Percentiles rank a stretch among this genome's conserved stretches.
These are phyloP conservation scores for Urtica urens DNA, from an alignment of 306 rosid genomes.

Conservation along the genomic window DNA sequence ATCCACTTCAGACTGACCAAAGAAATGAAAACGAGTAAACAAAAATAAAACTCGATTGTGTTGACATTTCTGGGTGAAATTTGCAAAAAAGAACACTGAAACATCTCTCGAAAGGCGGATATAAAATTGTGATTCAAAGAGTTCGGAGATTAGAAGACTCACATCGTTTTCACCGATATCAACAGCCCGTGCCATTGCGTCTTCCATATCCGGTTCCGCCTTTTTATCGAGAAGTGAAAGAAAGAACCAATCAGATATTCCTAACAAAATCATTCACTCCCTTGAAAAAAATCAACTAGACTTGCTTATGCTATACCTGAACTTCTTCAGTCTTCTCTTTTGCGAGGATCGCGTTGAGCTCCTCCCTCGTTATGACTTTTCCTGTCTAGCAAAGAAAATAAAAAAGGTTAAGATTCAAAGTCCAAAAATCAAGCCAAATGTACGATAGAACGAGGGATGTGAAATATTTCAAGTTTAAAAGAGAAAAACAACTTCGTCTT, in stretches of 20 bases:
- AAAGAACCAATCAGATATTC: neutral
- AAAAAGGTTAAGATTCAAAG: constrained; percentile 15
- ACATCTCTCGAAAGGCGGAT: neutral
- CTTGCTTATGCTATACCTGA: constrained; percentile 39
- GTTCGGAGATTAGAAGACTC: constrained; percentile 21
- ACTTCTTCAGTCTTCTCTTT: constrained; percentile 61
- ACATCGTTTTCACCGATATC: constrained; percentile 95
- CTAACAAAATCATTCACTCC: too few species aligned
- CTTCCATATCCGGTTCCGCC: constrained; percentile 75
- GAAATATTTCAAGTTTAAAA: neutral
- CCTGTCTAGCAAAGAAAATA: constrained; percentile 39
- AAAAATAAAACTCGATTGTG: constrained; percentile 7
- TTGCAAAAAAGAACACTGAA: too few species aligned
- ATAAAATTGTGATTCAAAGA: neutral
- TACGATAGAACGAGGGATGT: neutral
- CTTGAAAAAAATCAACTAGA: neutral
- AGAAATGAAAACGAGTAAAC: constrained; percentile 1
- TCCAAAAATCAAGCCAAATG: neutral
- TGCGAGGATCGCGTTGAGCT: constrained; percentile 54
- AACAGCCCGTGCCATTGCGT: constrained; percentile 83
- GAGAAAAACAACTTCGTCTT: neutral
- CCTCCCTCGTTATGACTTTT: constrained; percentile 77
- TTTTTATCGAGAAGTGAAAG: constrained; percentile 19
- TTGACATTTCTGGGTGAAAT: too few species aligned
- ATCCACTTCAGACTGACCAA: constrained; percentile 62